These are phyloP conservation scores for Ophiosphaerella herpotricha DNA, from an alignment of 2,329 filamentous ascomycete genomes.

Conservation along the genomic window DNA sequence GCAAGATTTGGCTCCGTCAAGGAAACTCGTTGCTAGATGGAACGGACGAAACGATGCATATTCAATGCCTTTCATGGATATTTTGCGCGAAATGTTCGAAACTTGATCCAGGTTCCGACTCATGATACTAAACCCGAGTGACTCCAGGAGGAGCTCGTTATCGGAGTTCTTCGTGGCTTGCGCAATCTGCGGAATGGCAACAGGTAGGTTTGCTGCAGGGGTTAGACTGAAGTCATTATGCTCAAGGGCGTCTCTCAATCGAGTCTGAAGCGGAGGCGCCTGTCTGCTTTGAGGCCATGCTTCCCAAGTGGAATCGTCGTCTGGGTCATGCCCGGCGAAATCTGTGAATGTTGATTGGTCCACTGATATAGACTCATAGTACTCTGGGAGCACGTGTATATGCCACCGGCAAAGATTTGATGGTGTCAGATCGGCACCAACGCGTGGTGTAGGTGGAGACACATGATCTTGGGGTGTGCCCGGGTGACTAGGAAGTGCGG, in stretches of 20 bases:
- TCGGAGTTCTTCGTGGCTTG: constrained; percentile 17
- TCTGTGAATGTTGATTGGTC: neutral
- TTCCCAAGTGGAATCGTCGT: constrained; percentile 17
- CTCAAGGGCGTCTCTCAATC: constrained; percentile 16
- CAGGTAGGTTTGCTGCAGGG: constrained; percentile 9
- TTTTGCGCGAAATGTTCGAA: neutral
- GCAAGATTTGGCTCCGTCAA: constrained; percentile 44
- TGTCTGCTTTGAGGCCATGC: constrained; percentile 8
- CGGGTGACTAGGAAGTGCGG: constrained; percentile 1
- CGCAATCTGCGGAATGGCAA: constrained; percentile 16
- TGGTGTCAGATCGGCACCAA: constrained; percentile 2
- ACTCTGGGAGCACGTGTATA: constrained; percentile 11
- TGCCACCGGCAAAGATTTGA: constrained; percentile 18
- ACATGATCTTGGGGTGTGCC: constrained; percentile 3
- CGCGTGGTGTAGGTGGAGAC: neutral
- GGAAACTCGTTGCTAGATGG: constrained; percentile 45
- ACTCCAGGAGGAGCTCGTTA: constrained; percentile 18
- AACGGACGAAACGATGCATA: constrained; percentile 31
- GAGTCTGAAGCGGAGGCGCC: constrained; percentile 6
- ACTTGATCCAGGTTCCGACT: constrained; percentile 15
- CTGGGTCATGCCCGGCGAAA: constrained; percentile 1
- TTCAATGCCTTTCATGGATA: neutral
- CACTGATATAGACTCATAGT: constrained; percentile 3
- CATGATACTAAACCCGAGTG: constrained; percentile 25
- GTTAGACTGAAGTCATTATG: constrained; percentile 32